Percentiles rank a stretch among this genome's conserved stretches.
These are phyloP conservation scores for Metschnikowia similis DNA, from an alignment of 805 yeast genomes.

Conservation along the genomic window DNA sequence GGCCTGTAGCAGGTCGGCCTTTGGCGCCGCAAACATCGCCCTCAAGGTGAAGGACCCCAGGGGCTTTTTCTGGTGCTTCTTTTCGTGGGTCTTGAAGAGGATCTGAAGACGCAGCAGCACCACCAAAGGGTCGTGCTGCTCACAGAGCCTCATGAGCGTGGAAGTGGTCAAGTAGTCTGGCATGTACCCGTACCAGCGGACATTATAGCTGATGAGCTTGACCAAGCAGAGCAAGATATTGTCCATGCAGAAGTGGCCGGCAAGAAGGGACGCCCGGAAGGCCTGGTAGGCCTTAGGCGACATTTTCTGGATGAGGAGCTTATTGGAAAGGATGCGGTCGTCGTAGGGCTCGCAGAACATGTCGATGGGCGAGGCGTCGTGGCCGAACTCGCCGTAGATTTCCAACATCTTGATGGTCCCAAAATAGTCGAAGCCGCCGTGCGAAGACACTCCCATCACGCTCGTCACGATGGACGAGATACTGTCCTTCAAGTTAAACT, in stretches of 20 bases:
- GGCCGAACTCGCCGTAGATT: conserved; percentile 39
- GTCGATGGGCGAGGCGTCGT: conserved; percentile 35
- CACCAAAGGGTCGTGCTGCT: conserved; percentile 38
- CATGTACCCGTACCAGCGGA: conserved; percentile 60
- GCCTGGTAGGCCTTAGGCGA: conserved; percentile 18
- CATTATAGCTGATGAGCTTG: conserved; percentile 55
- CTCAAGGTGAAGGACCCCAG: conserved; percentile 11
- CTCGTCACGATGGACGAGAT: conserved; percentile 40
- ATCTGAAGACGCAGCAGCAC: conserved; percentile 38
- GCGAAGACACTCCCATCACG: conserved; percentile 45
- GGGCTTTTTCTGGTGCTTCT: conserved; percentile 8
- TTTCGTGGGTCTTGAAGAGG: conserved; percentile 20
- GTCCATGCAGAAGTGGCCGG: conserved; percentile 30
- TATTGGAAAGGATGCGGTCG: conserved; percentile 25
- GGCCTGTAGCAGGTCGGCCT: conserved; percentile 5
- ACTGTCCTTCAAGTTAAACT: conserved; percentile 35
- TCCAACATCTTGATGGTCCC: conserved; percentile 49
- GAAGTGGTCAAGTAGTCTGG: conserved; percentile 38
- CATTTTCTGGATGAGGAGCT: conserved; percentile 26
- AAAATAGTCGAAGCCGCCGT: conserved; percentile 59
- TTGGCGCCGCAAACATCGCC: conserved; percentile 16
- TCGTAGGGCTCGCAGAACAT: conserved; percentile 27
- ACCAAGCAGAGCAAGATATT: conserved; percentile 35
- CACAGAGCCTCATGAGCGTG: conserved; percentile 41
- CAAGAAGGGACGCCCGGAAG: conserved; percentile 22